Percentiles rank a stretch among this genome's conserved stretches.
Evolutionary conservation across 2,329 filamentous ascomycete species (phyloP).

Genomic region (Myriosclerotinia scirpicola): DNA sequence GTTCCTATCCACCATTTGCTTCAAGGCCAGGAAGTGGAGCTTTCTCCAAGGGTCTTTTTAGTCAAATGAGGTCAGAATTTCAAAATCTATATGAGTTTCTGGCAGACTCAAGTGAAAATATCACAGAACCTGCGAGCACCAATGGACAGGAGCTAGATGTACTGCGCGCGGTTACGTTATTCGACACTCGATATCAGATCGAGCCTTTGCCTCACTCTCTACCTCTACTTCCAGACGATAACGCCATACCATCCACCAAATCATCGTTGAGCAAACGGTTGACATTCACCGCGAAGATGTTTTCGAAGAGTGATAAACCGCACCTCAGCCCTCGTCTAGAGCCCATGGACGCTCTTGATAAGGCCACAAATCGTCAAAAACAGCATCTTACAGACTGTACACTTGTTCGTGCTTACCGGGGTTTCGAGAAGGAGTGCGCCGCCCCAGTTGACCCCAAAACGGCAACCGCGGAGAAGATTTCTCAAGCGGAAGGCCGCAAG

Average conservation of each 20-base stretch:
- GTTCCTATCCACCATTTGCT: conserved; percentile 64
- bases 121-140: conserved; percentile 47
- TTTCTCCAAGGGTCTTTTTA: conserved; percentile 60
- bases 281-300: conserved; percentile 35
- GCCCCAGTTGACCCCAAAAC: conserved; percentile 50
- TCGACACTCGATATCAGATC: conserved; percentile 63
- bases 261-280: conserved; percentile 12
- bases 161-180: conserved; percentile 64
- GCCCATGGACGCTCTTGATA: conserved; percentile 52
- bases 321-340: conserved; percentile 51
- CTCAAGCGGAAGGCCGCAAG: conserved; percentile 68
- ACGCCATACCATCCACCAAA: conserved; percentile 34
- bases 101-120: conserved; percentile 57
- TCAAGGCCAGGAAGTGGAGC: conserved; percentile 42
- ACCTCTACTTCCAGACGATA: conserved; percentile 59
- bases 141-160: conserved; percentile 69
- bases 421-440: conserved; percentile 64
- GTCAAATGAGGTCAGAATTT: conserved; percentile 67
- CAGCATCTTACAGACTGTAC: conserved; percentile 42
- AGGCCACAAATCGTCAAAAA: conserved; percentile 49
- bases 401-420: conserved; percentile 67
- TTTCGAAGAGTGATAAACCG: conserved; percentile 41
- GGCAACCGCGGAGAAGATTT: conserved; percentile 58
- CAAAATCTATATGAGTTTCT: conserved; percentile 68
- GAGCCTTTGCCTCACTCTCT: conserved; percentile 62